phyloP scores from a whole-genome alignment of 106 monocot species.

The Vanilla planifolia region DNA sequence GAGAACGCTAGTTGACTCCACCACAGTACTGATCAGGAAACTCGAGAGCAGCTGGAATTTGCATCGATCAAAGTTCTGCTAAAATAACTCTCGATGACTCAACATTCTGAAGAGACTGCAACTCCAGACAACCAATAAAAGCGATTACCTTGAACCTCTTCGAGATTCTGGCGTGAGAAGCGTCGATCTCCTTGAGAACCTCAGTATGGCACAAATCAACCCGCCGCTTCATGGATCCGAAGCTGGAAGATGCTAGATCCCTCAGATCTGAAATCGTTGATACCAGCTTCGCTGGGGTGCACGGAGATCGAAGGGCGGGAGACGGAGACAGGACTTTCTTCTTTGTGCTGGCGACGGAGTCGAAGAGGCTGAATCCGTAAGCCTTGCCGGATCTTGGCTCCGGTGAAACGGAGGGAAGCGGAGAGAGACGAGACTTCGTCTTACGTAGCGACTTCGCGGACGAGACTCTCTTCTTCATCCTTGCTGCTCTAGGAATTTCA shows the following conservation, averaged over 20 bases:
- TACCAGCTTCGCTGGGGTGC: background rate
- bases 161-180: conserved; percentile 15
- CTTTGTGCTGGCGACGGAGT: background rate
- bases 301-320: conserved; percentile 11
- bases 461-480: conserved; percentile 14
- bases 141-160: conserved; percentile 20
- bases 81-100: background rate
- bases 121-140: background rate
- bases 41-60: too few species aligned
- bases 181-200: conserved; percentile 18
- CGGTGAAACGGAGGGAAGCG: conserved; percentile 6
- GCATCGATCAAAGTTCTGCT: background rate
- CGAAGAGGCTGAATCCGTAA: conserved; percentile 9
- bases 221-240: conserved; percentile 8
- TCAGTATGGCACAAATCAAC: conserved; percentile 12
- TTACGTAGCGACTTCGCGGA: conserved; percentile 12
- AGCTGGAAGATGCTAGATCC: conserved; percentile 12
- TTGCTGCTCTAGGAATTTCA: background rate
- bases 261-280: conserved; percentile 15
- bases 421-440: conserved; percentile 15
- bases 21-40: too few species aligned
- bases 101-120: too few species aligned
- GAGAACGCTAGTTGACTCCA: too few species aligned
- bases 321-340: background rate
- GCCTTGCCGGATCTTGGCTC: background rate